These are phyloP conservation scores for Xylogone sp. DNA, from an alignment of 2,329 filamentous ascomycete species.

Conservation along the genomic window DNA sequence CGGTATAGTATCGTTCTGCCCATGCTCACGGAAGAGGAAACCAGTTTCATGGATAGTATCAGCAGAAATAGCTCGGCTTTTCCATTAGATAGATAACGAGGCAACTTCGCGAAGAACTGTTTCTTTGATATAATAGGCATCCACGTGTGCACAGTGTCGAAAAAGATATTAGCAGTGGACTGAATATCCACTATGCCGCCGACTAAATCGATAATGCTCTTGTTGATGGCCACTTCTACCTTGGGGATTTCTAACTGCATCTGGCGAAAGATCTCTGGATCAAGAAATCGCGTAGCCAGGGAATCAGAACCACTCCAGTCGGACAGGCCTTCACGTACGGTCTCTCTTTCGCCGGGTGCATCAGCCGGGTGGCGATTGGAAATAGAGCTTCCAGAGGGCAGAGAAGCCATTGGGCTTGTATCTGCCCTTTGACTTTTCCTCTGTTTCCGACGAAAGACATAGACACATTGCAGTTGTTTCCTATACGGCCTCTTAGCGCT, in stretches of 20 bases:
- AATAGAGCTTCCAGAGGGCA: too few species aligned
- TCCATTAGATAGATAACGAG: not conserved
- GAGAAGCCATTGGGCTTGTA: too few species aligned
- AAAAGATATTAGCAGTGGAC: not conserved
- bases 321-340: not conserved
- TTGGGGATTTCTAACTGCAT: not conserved
- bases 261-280: not conserved
- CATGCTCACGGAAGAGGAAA: not conserved
- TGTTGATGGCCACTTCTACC: not conserved
- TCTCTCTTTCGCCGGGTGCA: not conserved
- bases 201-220: not conserved
- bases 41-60: not conserved
- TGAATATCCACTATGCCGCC: not conserved
- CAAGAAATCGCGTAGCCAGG: not conserved
- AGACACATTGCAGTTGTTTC: too few species aligned
- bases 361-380: not conserved
- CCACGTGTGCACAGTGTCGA: not conserved
- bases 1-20: not conserved
- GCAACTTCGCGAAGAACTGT: not conserved
- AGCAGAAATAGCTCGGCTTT: not conserved
- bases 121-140: not conserved
- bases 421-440: too few species aligned
- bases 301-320: not conserved
- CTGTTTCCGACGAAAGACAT: too few species aligned
- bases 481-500: not conserved